Evolutionary conservation across 106 monocot species (phyloP), one percentile per base, ranked within the genome.

Genomic region (Dioscorea dumetorum): DNA sequence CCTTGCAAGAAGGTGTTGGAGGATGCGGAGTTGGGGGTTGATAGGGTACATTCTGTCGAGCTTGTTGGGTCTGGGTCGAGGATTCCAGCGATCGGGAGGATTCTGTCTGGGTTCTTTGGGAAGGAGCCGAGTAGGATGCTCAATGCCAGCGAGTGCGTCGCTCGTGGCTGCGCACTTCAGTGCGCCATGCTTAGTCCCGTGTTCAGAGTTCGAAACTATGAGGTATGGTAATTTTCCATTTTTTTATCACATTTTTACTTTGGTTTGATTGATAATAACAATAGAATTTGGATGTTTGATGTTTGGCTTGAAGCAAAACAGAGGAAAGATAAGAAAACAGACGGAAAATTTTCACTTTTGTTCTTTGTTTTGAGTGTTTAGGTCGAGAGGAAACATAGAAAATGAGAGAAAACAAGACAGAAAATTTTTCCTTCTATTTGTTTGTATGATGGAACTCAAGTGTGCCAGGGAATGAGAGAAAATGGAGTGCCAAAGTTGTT

Each of bases 51-150:
- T 60, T 79, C 88, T 0, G 85, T 91, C 60, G 95, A 95, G 77
- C 75, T 95, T 66, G 91, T 95, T 34, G 91, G 95, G 24, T 95
- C 95, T 5, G 91, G 88, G 28, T 95, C 95, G 10, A 65, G 95
- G 65, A 83, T 95, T 8, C 95, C 91, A 14, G 85, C 83, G 4
- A 75, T 95, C 14, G 67, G 62, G 19, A 85, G 68, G 67, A 69
- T 78, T 52, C 72, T 95, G 72, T 33, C 80, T 8, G 81, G 72
- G 52, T 82, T 88, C 28, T 85, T 92, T 60, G 61, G 73, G 72
- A 73, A 65, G 58, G 87, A 91, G 35, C 77, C 83, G 0, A 50
- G 87, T 22, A 53, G 91, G 65, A 87, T 87, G 9, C 69, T 91
- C 64, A 91, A 91, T 81, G 84, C 84, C 0, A 91, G 91, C 19